Evolutionary conservation across 306 rosid species (phyloP), one percentile per base, ranked within the genome.

Genomic region (Lupinus albus): DNA sequence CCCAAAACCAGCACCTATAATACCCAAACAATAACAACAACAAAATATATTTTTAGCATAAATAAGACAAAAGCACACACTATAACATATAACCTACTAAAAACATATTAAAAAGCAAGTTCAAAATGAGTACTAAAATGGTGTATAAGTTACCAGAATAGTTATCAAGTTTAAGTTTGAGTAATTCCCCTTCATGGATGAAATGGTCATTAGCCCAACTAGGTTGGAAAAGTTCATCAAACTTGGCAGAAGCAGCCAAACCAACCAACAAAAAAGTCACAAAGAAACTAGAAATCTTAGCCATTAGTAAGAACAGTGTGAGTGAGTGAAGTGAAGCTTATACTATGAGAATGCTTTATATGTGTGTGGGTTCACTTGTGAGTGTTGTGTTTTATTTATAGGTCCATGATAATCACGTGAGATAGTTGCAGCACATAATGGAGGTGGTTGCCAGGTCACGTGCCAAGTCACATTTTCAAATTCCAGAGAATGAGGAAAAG

Each of bases 1-100:
- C 36, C 47, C 75, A 82, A 93, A 93, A 36, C 99, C 99, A 84
- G 99, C 96, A 16, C 97, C 99, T 93, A 81, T 51, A 84, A 82
- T 56, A 32, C 35, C 32, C 28, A 25, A 56, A 45, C 55, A 52
- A 45, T 42, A 52, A 50, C 30, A 25, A 25, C 30, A 33, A 5
- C 5, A 3, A 0, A 5, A 9, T 11, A 57, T n/a, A 52, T 33
- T 10, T 45, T 28, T 33, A 0, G 1, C 36, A 33, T 33, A 33
- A 33, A 25, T 25, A 25, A 25, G n/a, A 45, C 4, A 54, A 45
- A 52, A 33, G 30, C 38, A 33, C 18, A 3, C 9, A 33, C 14
- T 46, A 56, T 25, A 10, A 16, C 14, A 62, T 14, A 62, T 12
- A 17, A 2, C 0, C 58, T 51, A 44, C 8, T 33, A 25, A 50